Evolutionary conservation across 208 protist genomes (phyloP).

Genomic region (Crithidia mellificae): DNA sequence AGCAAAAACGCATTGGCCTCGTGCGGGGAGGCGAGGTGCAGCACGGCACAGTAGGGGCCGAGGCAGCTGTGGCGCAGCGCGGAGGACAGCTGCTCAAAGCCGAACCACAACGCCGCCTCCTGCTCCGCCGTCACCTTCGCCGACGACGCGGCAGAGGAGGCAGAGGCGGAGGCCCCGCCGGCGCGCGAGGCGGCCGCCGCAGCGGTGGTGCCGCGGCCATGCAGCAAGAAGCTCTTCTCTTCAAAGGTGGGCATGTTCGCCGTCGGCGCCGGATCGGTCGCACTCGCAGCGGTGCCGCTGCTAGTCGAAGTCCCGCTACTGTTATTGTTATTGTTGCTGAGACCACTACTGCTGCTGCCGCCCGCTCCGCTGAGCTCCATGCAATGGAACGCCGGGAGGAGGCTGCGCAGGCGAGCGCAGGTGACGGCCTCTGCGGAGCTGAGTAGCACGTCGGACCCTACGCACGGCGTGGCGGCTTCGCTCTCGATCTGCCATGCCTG

Average conservation of each 20-base stretch:
- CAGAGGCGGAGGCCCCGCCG: too few relatives aligned
- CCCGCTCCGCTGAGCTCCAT: constrained; percentile 4
- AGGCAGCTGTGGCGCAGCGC: constrained; percentile 42
- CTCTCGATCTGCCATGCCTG: constrained; percentile 50
- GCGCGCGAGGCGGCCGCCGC: too few relatives aligned
- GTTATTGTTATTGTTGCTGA: too few relatives aligned
- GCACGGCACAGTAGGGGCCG: constrained; percentile 45
- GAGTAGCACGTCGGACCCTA: constrained; percentile 50
- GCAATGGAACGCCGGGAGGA: constrained; percentile 14
- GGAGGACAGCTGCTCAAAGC: constrained; percentile 23
- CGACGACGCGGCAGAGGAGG: constrained; percentile 4
- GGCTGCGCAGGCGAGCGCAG: constrained; percentile 17
- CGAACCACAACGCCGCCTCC: constrained; percentile 35
- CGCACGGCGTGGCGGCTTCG: constrained; percentile 41
- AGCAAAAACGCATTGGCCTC: constrained; percentile 56
- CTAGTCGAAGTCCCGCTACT: too few relatives aligned
- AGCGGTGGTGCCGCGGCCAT: constrained; percentile 25
- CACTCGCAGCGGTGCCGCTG: background rate
- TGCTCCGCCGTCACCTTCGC: constrained; percentile 29
- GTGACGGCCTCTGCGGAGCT: constrained; percentile 42
- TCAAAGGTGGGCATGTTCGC: constrained; percentile 30
- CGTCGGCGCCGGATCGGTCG: background rate
- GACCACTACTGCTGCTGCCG: background rate
- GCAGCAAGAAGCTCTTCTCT: constrained; percentile 29
- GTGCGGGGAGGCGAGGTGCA: constrained; percentile 48